Evolutionary conservation across 2,329 filamentous ascomycete genomes (phyloP).

Genomic region (Harringtonia lauricola): DNA sequence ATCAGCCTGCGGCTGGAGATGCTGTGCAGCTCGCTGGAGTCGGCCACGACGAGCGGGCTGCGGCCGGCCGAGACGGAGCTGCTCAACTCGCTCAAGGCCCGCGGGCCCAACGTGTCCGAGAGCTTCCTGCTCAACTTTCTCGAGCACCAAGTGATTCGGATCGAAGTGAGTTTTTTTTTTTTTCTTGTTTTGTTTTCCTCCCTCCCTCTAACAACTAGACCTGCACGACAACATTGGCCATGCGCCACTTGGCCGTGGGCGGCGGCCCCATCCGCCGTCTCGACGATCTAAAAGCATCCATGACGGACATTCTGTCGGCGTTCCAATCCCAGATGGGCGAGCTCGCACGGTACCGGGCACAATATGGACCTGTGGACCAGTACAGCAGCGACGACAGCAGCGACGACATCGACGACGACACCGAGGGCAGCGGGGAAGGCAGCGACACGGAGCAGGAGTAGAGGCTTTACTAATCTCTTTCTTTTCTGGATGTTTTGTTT

Average conservation of each 20-base stretch:
- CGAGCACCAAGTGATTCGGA: conserved; percentile 88
- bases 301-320: conserved; percentile 56
- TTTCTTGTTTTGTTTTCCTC: neutral
- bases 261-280: conserved; percentile 51
- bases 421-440: conserved; percentile 12
- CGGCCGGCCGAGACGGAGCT: conserved; percentile 76
- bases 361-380: conserved; percentile 33
- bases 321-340: conserved; percentile 52
- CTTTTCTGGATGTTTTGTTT: too few relatives aligned
- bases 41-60: conserved; percentile 48
- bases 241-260: conserved; percentile 70
- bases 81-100: conserved; percentile 53
- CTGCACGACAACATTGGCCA: conserved; percentile 65
- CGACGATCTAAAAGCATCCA: conserved; percentile 65
- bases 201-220: too few relatives aligned
- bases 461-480: too few relatives aligned
- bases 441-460: conserved; percentile 25
- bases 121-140: conserved; percentile 79
- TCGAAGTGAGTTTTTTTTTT: conserved; percentile 60
- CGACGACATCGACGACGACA: conserved; percentile 2
- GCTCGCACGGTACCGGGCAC: conserved; percentile 47
- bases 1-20: conserved; percentile 84
- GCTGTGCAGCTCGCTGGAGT: conserved; percentile 82
- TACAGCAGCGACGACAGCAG: conserved; percentile 2
- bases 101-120: conserved; percentile 81